Evolutionary conservation across 2,329 filamentous ascomycete genomes (phyloP), one percentile per base, ranked within the genome.

Genomic region (Epichloe uncinata): DNA sequence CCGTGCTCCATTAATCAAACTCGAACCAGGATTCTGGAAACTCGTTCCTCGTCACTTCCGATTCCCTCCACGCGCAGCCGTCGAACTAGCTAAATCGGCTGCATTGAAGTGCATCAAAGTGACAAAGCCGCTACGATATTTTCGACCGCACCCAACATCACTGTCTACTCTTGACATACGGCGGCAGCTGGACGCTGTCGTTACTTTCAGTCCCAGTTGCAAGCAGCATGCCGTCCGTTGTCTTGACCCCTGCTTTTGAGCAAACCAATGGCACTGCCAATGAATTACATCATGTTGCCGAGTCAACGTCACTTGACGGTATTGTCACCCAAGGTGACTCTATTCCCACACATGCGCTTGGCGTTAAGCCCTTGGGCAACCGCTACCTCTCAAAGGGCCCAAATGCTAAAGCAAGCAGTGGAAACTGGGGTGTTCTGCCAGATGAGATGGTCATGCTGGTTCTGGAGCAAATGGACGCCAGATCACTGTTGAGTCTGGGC

Each of bases 331-430:
- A 47, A 18, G 33, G 52, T 59, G 64, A 63, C 58, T 77, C 79
- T 42, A 82, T 95, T 48, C 84, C 85, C 47, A 73, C 75, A 38
- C 91, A 97, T 71, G 88, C 88, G 37, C 72, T 95, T 44, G 85
- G 85, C 34, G 75, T 97, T 55, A 93, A 89, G 62, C 91, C 93
- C 1, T 77, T 85, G 53, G 93, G 91, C 37, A 97, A 98, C 70
- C 82, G 83, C 57, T 82, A 76, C 45, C 77, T 91, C 42, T 79
- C 81, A 18, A 73, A 79, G 12, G 73, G 72, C 2, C 73, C 73
- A 50, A 86, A 86, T 67, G 77, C 88, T 45, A 85, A 87, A 52
- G 66, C 71, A 45, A 74, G 71, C 38, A 77, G 81, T 53, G 90
- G 89, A 13, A 61, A 62, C 5, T 84, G 95, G 62, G 75, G 75